Evolutionary conservation across 257 asterid species (phyloP), one percentile per base, ranked within the genome.

Genomic region (Lithospermum erythrorhizon): DNA sequence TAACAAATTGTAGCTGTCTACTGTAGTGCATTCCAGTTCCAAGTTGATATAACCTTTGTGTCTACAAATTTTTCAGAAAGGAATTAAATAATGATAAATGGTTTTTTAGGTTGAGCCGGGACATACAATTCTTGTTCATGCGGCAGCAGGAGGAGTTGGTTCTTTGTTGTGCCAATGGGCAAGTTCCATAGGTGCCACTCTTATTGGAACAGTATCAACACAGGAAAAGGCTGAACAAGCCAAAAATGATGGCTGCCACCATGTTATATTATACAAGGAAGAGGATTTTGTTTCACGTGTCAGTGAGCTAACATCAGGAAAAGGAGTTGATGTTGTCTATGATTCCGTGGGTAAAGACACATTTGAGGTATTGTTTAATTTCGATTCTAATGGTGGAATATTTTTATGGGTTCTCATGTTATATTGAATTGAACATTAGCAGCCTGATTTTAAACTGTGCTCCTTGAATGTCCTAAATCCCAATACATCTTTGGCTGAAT

Each of bases 321-420:
- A 79, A 72, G 99, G 99, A 72, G 99, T 93, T 56, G 97, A 93
- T 54, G 96, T 86, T 25, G 99, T 93, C 67, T 93, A 93, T 73
- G 99, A 93, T 74, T 93, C 99, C 32, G 97, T 93, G 68, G 99
- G 99, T 21, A 93, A 86, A 73, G 99, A 89, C 74, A 93, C 97
- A 22, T 89, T 89, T 49, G 87, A 89, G 99, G 99, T 93, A 80
- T 70, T 56, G 3, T 15, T 19, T 5, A 13, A 53, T 70, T 9
- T 57, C 47, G 18, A 4, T 32, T 52, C 20, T 52, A 4, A 19
- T 17, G 21, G 7, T 52, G 56, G 21, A 52, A 18, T 52, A 52
- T 8, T 35, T 35, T 35, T 0, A 3, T 27, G 32, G 32, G 45
- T 35, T 35, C 2, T 2, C 45, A 35, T 35, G 45, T 30, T 30